These are phyloP conservation scores for Erodium moschatum DNA, from an alignment of 441 rosid genomes.

Conservation along the genomic window DNA sequence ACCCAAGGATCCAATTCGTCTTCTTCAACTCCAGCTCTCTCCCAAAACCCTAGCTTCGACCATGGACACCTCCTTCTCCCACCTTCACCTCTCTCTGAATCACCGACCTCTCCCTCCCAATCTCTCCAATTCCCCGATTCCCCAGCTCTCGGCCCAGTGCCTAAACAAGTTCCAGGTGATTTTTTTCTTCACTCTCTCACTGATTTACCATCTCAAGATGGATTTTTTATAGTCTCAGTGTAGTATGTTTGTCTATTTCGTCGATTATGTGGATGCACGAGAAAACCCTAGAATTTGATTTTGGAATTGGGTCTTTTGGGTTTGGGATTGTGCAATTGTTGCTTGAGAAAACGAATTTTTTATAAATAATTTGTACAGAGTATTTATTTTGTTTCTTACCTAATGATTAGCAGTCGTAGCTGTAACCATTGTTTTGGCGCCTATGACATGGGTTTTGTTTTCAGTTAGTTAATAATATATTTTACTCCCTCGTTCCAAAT, in stretches of 20 bases:
- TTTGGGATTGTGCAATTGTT: not conserved
- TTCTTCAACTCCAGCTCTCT: constrained; percentile 31
- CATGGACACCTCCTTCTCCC: constrained; percentile 48
- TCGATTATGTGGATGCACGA: constrained; percentile 3
- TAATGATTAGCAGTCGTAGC: too few relatives aligned
- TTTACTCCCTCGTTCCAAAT: too few relatives aligned
- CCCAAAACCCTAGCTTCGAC: constrained; percentile 46
- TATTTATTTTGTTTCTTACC: too few relatives aligned
- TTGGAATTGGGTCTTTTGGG: not conserved
- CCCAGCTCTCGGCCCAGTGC: constrained; percentile 16
- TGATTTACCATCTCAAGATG: not conserved
- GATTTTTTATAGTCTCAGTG: not conserved
- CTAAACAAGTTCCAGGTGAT: constrained; percentile 30
- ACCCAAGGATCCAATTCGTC: constrained; percentile 48
- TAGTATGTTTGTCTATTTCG: not conserved
- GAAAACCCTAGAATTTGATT: not conserved
- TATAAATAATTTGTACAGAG: too few relatives aligned
- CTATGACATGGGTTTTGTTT: not conserved
- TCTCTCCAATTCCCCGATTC: constrained; percentile 29
- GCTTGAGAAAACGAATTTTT: too few relatives aligned
- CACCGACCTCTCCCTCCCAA: constrained; percentile 17
- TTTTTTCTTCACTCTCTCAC: not conserved
- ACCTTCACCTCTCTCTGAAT: constrained; percentile 18
- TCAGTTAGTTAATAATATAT: not conserved
- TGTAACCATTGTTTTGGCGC: not conserved